A percentile compares a stretch with the other conserved stretches of the same genome.
phyloP scores from a whole-genome alignment of 202 grass and related monocot species.

The Panicum virgatum region DNA sequence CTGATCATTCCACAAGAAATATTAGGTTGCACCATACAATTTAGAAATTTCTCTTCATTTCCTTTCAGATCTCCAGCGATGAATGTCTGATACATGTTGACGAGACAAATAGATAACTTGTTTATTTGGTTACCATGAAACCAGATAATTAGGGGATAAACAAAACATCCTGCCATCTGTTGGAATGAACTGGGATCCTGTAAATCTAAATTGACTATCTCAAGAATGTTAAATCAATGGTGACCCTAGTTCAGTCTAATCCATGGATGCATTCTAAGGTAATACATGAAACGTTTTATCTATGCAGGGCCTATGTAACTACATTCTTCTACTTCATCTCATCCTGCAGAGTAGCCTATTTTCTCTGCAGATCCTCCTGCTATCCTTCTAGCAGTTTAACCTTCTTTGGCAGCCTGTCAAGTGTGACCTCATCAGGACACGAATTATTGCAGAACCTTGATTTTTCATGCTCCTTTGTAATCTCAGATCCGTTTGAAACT shows the following conservation, averaged over 20 bases:
- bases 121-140: slow-evolving; percentile 31
- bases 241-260: slow-evolving; percentile 37
- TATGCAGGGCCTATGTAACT: slow-evolving; percentile 42
- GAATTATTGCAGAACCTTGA: slow-evolving; percentile 35
- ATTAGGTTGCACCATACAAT: background rate
- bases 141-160: slow-evolving; percentile 22
- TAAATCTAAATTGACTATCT: slow-evolving; percentile 8
- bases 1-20: background rate
- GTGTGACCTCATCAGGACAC: slow-evolving; percentile 43
- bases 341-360: slow-evolving; percentile 30
- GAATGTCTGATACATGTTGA: slow-evolving; percentile 35
- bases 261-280: slow-evolving; percentile 26
- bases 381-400: slow-evolving; percentile 54
- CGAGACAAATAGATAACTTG: slow-evolving; percentile 19
- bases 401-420: slow-evolving; percentile 50
- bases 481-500: slow-evolving; percentile 30
- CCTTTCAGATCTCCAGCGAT: slow-evolving; percentile 7
- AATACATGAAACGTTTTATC: slow-evolving; percentile 33
- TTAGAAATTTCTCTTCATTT: slow-evolving; percentile 26
- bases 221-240: slow-evolving; percentile 31
- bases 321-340: slow-evolving; percentile 55
- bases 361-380: slow-evolving; percentile 42
- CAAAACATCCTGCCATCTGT: slow-evolving; percentile 24
- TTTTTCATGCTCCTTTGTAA: slow-evolving; percentile 43
- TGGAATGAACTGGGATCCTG: slow-evolving; percentile 30